These are phyloP conservation scores for Eucalyptus pauciflora DNA, from an alignment of 345 rosid genomes.

Conservation along the genomic window DNA sequence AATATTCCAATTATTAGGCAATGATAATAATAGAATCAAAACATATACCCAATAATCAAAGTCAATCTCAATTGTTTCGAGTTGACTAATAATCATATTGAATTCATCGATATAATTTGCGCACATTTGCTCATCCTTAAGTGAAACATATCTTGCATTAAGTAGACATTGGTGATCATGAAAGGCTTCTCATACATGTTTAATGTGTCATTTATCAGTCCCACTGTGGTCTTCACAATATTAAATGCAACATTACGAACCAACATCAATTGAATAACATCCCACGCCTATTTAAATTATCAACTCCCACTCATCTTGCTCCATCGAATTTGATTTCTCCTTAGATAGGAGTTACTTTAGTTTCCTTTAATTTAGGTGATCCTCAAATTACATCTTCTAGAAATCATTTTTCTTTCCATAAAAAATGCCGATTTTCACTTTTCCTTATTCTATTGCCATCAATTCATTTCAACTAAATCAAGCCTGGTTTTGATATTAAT, in stretches of 20 bases:
- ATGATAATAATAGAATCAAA: not conserved
- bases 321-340: not conserved
- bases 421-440: not conserved
- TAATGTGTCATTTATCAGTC: not conserved
- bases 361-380: not conserved
- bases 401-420: not conserved
- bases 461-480: not conserved
- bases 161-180: not conserved
- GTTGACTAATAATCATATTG: not conserved
- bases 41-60: not conserved
- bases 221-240: not conserved
- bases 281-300: not conserved
- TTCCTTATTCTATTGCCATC: not conserved
- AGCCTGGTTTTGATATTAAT: not conserved
- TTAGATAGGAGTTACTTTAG: not conserved
- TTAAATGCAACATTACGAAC: not conserved
- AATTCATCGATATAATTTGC: not conserved
- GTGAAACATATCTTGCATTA: not conserved
- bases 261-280: not conserved
- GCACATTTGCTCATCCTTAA: not conserved
- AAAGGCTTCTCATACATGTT: not conserved
- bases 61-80: not conserved
- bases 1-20: not conserved
- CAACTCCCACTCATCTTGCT: not conserved
- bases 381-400: not conserved